These are phyloP conservation scores for Phytophthora cryptogea DNA, from an alignment of 352 stramenopile genomes.

Conservation along the genomic window DNA sequence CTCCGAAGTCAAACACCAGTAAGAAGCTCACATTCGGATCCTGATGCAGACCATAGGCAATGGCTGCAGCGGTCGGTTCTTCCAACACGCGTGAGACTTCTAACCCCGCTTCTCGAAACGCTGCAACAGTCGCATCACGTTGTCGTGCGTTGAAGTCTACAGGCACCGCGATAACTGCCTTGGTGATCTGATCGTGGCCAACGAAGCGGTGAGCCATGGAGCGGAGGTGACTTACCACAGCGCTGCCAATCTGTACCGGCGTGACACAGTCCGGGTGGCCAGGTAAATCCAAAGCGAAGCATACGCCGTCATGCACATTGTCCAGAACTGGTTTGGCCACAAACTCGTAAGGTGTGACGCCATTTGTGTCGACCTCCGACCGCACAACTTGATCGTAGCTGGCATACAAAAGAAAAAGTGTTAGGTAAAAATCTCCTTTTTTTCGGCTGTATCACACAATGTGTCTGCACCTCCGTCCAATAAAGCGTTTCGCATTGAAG, in stretches of 20 bases:
- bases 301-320: conserved; percentile 35
- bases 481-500: conserved; percentile 82
- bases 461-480: conserved; percentile 45
- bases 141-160: conserved; percentile 57
- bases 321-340: conserved; percentile 18
- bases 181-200: conserved; percentile 69
- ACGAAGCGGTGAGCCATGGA: conserved; percentile 56
- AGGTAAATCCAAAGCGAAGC: conserved; percentile 46
- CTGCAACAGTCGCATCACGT: conserved; percentile 47
- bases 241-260: conserved; percentile 47
- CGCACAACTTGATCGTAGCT: conserved; percentile 39
- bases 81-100: conserved; percentile 59
- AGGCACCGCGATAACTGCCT: conserved; percentile 64
- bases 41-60: conserved; percentile 96
- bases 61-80: conserved; percentile 95
- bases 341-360: conserved; percentile 55
- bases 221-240: conserved; percentile 51
- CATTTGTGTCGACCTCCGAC: conserved; percentile 16
- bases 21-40: conserved; percentile 92
- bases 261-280: conserved; percentile 53
- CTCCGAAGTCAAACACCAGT: conserved; percentile 96
- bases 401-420: not conserved
- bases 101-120: conserved; percentile 50
- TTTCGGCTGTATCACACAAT: not conserved
- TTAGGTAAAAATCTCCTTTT: conserved; percentile 1